Evolutionary conservation across 2,329 filamentous ascomycete species (phyloP), one percentile per base, ranked within the genome.

Genomic region (Pseudocercospora vitis): DNA sequence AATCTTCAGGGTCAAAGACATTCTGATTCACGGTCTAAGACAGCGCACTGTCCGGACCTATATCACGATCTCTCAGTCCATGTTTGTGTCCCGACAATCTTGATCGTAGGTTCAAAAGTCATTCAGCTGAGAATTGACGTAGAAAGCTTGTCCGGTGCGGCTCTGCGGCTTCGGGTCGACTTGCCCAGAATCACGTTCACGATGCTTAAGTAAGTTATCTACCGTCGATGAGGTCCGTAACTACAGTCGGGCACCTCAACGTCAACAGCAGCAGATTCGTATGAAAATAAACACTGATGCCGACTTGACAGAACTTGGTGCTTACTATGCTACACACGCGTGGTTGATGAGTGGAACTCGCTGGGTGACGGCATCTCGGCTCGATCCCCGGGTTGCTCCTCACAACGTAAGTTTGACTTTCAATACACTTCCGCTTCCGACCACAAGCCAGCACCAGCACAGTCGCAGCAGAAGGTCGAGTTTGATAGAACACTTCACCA

Each of bases 1-100:
- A 61, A 87, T 78, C 68, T 87, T 87, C 58, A 87, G 73, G 7
- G 83, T 85, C 57, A 87, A 45, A 45, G 42, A 84, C 82, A 85
- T 85, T 59, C 33, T 65, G 9, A 26, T 32, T 28, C 21, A 21
- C 19, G 45, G 12, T 47, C 18, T 16, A 24, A 19, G 31, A 48
- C 46, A 48, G 46, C 46, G 19, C 35, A 21, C 31, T 26, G 31
- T 37, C 31, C 32, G 11, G 45, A 33, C 31, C 29, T 11, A n/a
- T 24, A 16, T 37, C 18, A 29, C 11, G 40, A 21, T 6, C 23
- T 45, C n/a, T 45, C 40, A 29, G 19, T 45, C 40, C 40, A 45
- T 45, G 12, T 16, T 7, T 28, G 12, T 16, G 4, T 29, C 23
- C 9, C 12, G 24, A 18, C 26, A 21, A 45, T 45, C 9, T 45